A percentile compares a stretch with the other conserved stretches of the same genome.
Conservation (phyloP, 2,329 filamentous ascomycete genomes). For the Hymenoscyphus infarciens region DNA sequence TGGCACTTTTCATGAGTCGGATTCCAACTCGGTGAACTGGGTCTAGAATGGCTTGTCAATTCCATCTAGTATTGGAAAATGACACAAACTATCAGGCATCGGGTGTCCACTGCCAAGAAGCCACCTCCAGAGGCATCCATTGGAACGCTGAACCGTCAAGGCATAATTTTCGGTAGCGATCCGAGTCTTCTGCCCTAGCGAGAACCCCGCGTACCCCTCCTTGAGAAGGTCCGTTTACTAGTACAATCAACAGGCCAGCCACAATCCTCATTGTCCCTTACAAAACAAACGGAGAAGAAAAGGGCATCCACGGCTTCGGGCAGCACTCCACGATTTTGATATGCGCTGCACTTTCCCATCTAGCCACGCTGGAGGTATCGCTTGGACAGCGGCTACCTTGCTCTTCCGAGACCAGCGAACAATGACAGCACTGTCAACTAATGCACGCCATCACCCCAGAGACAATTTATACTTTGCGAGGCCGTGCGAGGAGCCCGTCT, state of each 20-base stretch:
- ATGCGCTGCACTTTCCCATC: conserved; percentile 5
- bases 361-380: neutral
- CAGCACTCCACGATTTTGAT: conserved; percentile 14
- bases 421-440: conserved; percentile 27
- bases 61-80: neutral
- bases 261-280: conserved; percentile 20
- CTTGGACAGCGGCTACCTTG: neutral
- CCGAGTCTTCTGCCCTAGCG: conserved; percentile 17
- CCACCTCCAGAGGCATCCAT: neutral
- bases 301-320: conserved; percentile 20
- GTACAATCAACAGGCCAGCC: neutral
- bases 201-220: conserved; percentile 10
- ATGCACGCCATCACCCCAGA: conserved; percentile 30
- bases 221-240: conserved; percentile 3
- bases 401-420: conserved; percentile 14
- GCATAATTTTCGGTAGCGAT: conserved; percentile 31
- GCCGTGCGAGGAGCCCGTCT: conserved; percentile 25
- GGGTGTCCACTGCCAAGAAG: neutral
- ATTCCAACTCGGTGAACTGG: neutral
- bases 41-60: neutral
- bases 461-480: conserved; percentile 9
- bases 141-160: conserved; percentile 19
- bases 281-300: conserved; percentile 24
- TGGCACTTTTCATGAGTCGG: neutral
- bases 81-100: neutral